Evolutionary conservation across 164 flowering plant genomes (phyloP), one percentile per base, ranked within the genome.

Genomic region (Litsea cubeba): DNA sequence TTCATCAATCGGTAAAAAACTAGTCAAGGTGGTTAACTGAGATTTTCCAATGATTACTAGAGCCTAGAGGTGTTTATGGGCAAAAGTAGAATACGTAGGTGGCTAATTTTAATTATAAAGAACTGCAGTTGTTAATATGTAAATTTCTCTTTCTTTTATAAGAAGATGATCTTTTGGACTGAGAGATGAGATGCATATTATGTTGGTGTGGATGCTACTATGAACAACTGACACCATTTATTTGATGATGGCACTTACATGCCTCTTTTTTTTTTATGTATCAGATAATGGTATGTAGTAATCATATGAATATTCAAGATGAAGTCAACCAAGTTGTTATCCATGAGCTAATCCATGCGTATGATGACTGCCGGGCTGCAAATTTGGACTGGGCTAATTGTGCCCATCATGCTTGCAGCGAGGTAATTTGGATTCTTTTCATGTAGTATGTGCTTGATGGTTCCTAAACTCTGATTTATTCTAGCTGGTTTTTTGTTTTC

Each of bases 371-470:
- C 70, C 88, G 95, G 4, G 93, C 95, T 66, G 85, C 85, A 79
- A 95, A 95, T 73, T 79, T 93, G 87, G 89, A 91, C 72, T 93
- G 98, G 98, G 12, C 83, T 62, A 85, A 93, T 83, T 95, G 98
- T 78, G 91, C 95, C 74, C 99, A 95, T 82, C 98, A 93, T 89
- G 97, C 98, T 69, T 95, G 99, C 77, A 90, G 92, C 82, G 97
- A 92, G 95, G 97, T 93, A 17, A 22, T 62, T 65, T 46, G 71
- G 24, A 68, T n/a, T 18, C 26, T 46, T n/a, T 20, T 20, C 71
- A 46, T 68, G 3, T n/a, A 49, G 5, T 23, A 20, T 49, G 18
- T 46, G 24, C 54, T 68, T 54, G 60, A 12, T 20, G 71, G n/a
- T 22, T n/a, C 54, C 25, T 68, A 35, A 32, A 66, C 17, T 4